Evolutionary conservation across 2,329 filamentous ascomycete species (phyloP).

Genomic region (Fusarium virguliforme): DNA sequence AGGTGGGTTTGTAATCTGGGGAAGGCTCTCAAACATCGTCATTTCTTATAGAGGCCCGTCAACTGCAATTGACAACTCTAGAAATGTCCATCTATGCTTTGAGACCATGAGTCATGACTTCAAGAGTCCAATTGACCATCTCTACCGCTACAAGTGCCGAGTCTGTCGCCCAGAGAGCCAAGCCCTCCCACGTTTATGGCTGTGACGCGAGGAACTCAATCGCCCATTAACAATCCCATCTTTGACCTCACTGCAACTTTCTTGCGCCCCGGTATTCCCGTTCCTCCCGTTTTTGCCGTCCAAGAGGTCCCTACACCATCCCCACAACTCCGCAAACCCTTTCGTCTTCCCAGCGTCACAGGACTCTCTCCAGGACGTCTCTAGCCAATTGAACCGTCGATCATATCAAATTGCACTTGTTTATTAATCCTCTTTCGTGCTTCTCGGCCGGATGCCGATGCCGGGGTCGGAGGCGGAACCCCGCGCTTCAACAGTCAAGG

Average conservation of each 20-base stretch:
- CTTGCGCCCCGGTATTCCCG: constrained; percentile 10
- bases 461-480: constrained; percentile 38
- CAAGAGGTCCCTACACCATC: not conserved
- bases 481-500: constrained; percentile 17
- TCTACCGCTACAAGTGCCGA: not conserved
- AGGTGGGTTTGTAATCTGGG: not conserved
- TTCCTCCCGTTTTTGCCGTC: constrained; percentile 1
- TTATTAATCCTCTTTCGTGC: not conserved
- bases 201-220: constrained; percentile 4
- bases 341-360: not conserved
- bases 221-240: not conserved
- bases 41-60: not conserved
- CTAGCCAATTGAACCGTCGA: constrained; percentile 1
- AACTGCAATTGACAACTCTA: too few relatives aligned
- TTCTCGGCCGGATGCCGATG: constrained; percentile 8
- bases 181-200: constrained; percentile 4
- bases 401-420: not conserved
- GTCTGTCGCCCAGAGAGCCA: not conserved
- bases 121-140: not conserved
- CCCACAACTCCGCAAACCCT: not conserved
- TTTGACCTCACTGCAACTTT: not conserved
- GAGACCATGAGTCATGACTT: not conserved
- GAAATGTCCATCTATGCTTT: not conserved
- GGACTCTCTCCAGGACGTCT: not conserved
- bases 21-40: not conserved